Evolutionary conservation across 1,139 yeast genomes (phyloP), one percentile per base, ranked within the genome.

Genomic region (Meyerozyma athensensis): DNA sequence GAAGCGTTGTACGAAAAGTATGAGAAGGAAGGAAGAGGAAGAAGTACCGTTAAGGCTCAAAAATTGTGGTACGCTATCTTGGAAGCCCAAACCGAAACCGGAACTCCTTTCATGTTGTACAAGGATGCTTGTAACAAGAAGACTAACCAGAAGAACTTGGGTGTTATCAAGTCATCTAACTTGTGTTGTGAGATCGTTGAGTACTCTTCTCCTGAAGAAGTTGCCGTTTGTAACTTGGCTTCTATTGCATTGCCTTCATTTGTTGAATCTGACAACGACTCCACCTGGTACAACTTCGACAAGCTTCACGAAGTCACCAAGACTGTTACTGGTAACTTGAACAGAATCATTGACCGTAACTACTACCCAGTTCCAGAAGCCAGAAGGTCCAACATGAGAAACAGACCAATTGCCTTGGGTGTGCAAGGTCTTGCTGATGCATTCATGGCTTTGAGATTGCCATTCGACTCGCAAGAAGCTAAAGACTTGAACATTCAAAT

Each of bases 391-490:
- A 86, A 87, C 59, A 67, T 78, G 71, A 77, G 77, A 51, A 84
- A 86, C 59, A 72, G 96, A 52, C 96, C 96, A 26, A 80, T 86
- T 50, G 95, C 96, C 7, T 63, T 86, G 31, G 96, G 96, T 48
- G 95, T 86, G 7, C 95, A 86, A 61, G 96, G 96, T 42, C 69
- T 86, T 39, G 95, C 96, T 22, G 96, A 86, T 56, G 70, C 85
- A n/a, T 86, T 85, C 59, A 72, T 84, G 71, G 71, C 77, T 43
- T 69, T 86, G 43, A 74, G 95, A 51, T 52, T 86, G 46, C 94
- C 96, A 19, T 86, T 86, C 58, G 95, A 84, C 52, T 80, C 89
- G 26, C 68, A 68, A 19, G 83, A 76, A 48, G 95, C 96, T 17
- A 74, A 72, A 54, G 68, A 66, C 44, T 68, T 86, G 48, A 86